A percentile compares a stretch with the other conserved stretches of the same genome.
Conservation (phyloP, 2,329 filamentous ascomycete species). For the Dactylella cylindrospora region DNA sequence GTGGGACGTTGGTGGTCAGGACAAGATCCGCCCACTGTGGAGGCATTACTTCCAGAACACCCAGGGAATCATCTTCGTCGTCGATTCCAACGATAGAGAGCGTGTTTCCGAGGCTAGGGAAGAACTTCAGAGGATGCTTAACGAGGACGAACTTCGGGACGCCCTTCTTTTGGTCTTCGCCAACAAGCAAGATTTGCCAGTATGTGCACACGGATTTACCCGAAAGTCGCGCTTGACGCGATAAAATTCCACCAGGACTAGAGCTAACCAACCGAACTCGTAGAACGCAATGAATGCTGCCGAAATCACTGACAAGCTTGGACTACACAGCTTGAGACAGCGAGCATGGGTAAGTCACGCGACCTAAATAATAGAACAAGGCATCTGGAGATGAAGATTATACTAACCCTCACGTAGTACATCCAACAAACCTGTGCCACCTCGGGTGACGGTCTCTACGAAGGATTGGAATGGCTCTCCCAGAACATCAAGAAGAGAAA, state of each 20-base stretch:
- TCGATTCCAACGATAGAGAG: conserved; percentile 98
- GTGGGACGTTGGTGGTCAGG: conserved; percentile 99
- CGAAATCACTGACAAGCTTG: conserved; percentile 99
- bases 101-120: conserved; percentile 95
- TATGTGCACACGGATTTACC: conserved; percentile 58
- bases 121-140: conserved; percentile 96
- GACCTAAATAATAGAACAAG: conserved; percentile 1
- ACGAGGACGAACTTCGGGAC: conserved; percentile 97
- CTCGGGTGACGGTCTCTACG: conserved; percentile 98
- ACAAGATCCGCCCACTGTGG: conserved; percentile 99
- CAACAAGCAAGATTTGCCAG: conserved; percentile 99
- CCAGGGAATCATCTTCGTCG: conserved; percentile 99
- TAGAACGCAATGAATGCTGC: conserved; percentile 99
- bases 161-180: conserved; percentile 95
- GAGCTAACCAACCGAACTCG: conserved; percentile 7
- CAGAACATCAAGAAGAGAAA: conserved; percentile 72
- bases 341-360: conserved; percentile 85
- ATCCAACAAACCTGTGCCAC: conserved; percentile 99
- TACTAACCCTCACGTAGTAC: conserved; percentile 63
- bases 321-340: conserved; percentile 97
- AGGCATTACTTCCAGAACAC: conserved; percentile 99
- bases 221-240: background rate
- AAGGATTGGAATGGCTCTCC: conserved; percentile 93
- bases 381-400: conserved; percentile 31
- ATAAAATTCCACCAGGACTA: background rate